Base-by-base conservation (phyloP, 768 basidiomycete species). In the Naematelia encephala region DNA sequence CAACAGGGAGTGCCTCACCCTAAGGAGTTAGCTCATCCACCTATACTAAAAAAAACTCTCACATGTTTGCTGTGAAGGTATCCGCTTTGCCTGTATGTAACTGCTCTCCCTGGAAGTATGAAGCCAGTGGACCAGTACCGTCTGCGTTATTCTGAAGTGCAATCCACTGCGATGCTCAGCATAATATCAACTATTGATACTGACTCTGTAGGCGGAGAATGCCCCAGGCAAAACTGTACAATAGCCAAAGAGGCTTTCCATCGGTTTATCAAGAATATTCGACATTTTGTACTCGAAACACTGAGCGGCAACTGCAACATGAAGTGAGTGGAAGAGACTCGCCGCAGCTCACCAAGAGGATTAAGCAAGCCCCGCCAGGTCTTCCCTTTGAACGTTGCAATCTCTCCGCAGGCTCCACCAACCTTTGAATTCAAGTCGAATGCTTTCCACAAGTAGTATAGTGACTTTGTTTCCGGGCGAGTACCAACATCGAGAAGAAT, bases 231-330 rank as follows among this genome's bases (percentile, higher is more conserved):
- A 81, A 48, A 93, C 79, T 5, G 70, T 67, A 58, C 75, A 82
- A 51, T 72, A 90, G 81, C 84, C 78, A 39, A 78, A 80, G 13
- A 79, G 67, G 54, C 74, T 70, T 61, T 97, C 93, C 52, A 92
- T 83, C 0, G 93, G 92, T 76, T 97, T 97, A 76, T 97, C 93
- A 30, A 97, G 84, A 64, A 94, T 89, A 71, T 96, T 92, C 23
- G 90, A 91, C 87, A 78, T 77, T 51, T 94, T 94, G 80, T 96
- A 94, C 78, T 93, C 90, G 72, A 94, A 96, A 73, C 93, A 93
- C 73, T 96, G 93, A 0, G 92, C 89, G 0, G 93, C 92, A 13
- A 93, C 75, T 75, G 49, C 43, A 21, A 10, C 13, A 22, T 48
- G 10, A 59, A 43, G 51, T 2, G 11, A 26, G 27, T 14, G 13